Evolutionary conservation across 208 protist genomes (phyloP).

Genomic region (Leishmania lainsoni): DNA sequence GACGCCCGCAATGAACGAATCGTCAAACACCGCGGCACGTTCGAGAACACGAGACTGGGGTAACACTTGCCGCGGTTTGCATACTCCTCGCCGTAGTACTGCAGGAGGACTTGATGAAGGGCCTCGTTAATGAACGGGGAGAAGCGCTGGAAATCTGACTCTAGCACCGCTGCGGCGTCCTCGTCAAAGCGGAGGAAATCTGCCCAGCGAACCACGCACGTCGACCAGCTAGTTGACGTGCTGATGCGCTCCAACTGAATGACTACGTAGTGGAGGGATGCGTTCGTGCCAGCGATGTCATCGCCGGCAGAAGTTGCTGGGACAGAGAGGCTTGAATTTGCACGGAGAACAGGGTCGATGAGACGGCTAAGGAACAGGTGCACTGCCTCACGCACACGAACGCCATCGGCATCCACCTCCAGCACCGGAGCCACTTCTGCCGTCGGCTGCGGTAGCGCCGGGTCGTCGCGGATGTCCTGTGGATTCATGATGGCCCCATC

Average conservation of each 20-base stretch:
- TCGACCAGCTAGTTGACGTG: slow-evolving; percentile 73
- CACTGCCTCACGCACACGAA: slow-evolving; percentile 72
- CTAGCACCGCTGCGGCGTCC: slow-evolving; percentile 66
- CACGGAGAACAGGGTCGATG: slow-evolving; percentile 55
- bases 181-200: slow-evolving; percentile 80
- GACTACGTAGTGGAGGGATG: slow-evolving; percentile 60
- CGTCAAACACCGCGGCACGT: slow-evolving; percentile 79
- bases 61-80: slow-evolving; percentile 69
- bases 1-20: slow-evolving; percentile 95
- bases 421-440: slow-evolving; percentile 49
- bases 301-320: not conserved
- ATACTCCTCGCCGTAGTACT: slow-evolving; percentile 88
- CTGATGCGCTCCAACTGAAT: slow-evolving; percentile 84
- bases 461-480: slow-evolving; percentile 52
- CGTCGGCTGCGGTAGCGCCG: slow-evolving; percentile 44
- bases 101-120: slow-evolving; percentile 70
- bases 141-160: slow-evolving; percentile 86
- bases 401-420: slow-evolving; percentile 77
- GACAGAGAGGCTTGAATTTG: slow-evolving; percentile 21
- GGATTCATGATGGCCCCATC: slow-evolving; percentile 43
- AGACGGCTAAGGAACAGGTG: slow-evolving; percentile 83
- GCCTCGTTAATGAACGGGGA: slow-evolving; percentile 73
- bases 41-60: slow-evolving; percentile 82
- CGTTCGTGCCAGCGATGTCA: not conserved
- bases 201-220: slow-evolving; percentile 82